Evolutionary conservation across 164 flowering plant species (phyloP).

Genomic region (Houttuynia cordata): DNA sequence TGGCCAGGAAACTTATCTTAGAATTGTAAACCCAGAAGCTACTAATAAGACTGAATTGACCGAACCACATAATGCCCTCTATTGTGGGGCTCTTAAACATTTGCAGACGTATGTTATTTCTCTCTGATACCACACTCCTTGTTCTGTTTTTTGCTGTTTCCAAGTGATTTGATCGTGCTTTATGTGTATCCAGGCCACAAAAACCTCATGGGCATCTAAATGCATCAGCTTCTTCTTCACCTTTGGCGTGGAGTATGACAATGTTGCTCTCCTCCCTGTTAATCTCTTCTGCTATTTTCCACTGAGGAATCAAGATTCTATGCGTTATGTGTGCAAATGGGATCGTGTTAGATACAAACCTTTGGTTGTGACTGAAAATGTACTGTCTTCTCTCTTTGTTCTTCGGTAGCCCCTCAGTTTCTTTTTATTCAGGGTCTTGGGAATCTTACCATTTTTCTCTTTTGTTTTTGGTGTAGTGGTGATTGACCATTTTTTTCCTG

Average conservation of each 20-base stretch:
- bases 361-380: not conserved
- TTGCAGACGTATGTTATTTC: conserved; percentile 31
- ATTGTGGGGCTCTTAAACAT: conserved; percentile 52
- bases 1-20: conserved; percentile 81
- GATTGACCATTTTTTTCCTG: not conserved
- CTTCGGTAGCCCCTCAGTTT: not conserved
- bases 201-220: conserved; percentile 18
- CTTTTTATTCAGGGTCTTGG: not conserved
- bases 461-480: not conserved
- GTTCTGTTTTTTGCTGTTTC: not conserved
- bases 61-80: conserved; percentile 68
- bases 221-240: conserved; percentile 27
- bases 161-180: not conserved
- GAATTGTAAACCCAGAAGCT: conserved; percentile 68
- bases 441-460: not conserved
- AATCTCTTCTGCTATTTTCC: conserved; percentile 4
- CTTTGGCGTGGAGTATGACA: conserved; percentile 4
- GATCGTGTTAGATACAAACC: not conserved
- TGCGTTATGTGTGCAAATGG: not conserved
- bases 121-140: not conserved
- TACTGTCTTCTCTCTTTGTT: too few relatives aligned
- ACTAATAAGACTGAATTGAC: conserved; percentile 73
- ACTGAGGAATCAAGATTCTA: not conserved
- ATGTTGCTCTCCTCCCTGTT: not conserved
- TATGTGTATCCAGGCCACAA: not conserved